These are phyloP conservation scores for Candida freyschussii DNA, from an alignment of 1,139 yeast genomes.

Conservation along the genomic window DNA sequence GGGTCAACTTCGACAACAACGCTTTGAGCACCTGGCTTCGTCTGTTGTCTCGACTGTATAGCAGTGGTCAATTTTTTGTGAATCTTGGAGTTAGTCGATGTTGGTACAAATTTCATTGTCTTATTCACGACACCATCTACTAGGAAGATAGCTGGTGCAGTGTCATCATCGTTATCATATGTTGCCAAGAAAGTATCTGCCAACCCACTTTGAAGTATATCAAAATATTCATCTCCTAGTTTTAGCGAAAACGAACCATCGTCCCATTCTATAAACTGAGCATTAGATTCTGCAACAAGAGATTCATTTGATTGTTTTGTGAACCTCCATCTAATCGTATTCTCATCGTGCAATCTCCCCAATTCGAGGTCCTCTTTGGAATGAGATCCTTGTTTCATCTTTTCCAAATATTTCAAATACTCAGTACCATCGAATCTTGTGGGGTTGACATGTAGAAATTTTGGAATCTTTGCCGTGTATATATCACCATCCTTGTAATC, in stretches of 20 bases:
- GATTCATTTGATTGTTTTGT: constrained; percentile 58
- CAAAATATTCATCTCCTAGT: constrained; percentile 84
- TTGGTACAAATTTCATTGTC: constrained; percentile 74
- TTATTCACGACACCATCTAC: constrained; percentile 41
- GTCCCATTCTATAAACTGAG: constrained; percentile 89
- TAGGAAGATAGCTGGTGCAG: constrained; percentile 10
- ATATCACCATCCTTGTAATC: constrained; percentile 38
- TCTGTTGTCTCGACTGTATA: constrained; percentile 60
- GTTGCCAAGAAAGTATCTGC: constrained; percentile 70
- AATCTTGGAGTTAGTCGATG: constrained; percentile 77
- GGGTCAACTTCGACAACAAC: constrained; percentile 86
- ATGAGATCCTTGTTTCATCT: constrained; percentile 28
- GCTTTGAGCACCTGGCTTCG: constrained; percentile 53
- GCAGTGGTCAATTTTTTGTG: constrained; percentile 79
- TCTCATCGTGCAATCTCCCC: constrained; percentile 60
- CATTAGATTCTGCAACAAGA: constrained; percentile 77
- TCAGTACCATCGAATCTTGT: constrained; percentile 76
- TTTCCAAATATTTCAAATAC: constrained; percentile 32
- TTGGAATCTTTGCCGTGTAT: constrained; percentile 68
- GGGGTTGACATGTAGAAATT: constrained; percentile 77
- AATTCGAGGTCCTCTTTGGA: constrained; percentile 45
- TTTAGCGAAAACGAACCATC: constrained; percentile 86
- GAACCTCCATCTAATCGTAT: constrained; percentile 91
- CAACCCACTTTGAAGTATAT: constrained; percentile 60
- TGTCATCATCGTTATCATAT: constrained; percentile 29